Conservation (phyloP, 75 land plant genomes). For the Chamaecyparis obtusa region DNA sequence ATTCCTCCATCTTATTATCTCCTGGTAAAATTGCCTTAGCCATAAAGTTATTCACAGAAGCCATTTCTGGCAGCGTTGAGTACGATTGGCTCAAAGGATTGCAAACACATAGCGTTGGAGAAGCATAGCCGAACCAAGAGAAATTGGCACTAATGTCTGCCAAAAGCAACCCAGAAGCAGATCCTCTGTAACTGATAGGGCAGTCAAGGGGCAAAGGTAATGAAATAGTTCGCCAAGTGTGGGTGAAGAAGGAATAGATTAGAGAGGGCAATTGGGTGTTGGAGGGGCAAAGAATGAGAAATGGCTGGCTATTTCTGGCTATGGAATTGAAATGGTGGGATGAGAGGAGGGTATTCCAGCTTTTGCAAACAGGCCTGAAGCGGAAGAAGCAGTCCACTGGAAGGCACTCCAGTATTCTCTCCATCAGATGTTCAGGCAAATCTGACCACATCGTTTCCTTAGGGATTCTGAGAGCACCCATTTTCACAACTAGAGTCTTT, state of each 20-base stretch:
- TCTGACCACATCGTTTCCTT: not conserved
- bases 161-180: conserved; percentile 6
- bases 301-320: not conserved
- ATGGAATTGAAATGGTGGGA: conserved; percentile 6
- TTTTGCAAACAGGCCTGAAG: not conserved
- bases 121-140: no score
- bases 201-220: not conserved
- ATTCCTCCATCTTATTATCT: no score
- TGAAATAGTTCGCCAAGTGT: not conserved
- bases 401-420: not conserved
- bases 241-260: conserved; percentile 1
- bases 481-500: no score
- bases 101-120: not conserved
- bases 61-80: conserved; percentile 4
- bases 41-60: not conserved
- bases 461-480: not conserved
- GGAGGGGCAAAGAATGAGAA: conserved; percentile 8
- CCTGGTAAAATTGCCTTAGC: not conserved
- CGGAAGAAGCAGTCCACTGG: conserved; percentile 2
- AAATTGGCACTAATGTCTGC: not conserved
- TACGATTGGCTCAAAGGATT: no score
- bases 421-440: not conserved
- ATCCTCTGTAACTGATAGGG: not conserved
- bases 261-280: not conserved
- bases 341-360: conserved; percentile 18